Evolutionary conservation across 139 green algal genomes (phyloP), one percentile per base, ranked within the genome.

Genomic region (Trebouxia sp.): DNA sequence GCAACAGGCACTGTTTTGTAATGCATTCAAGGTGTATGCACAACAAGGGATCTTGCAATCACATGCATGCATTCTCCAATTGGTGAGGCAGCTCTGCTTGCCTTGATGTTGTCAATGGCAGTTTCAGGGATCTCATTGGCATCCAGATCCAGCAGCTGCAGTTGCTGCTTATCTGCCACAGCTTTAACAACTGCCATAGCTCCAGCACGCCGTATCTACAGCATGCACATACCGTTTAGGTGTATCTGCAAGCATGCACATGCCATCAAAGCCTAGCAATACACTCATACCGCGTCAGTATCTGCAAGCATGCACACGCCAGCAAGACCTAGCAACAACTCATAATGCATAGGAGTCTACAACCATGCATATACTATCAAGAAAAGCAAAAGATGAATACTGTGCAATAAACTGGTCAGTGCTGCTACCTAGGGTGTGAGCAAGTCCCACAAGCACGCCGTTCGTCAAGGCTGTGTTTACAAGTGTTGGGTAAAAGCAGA

Each of bases 51-150:
- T 17, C 14, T n/a, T 17, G 15, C 48, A 58, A 58, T 14, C 14
- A 58, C 48, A 58, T 17, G 15, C 48, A 58, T 17, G 17, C 48
- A 14, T n/a, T 17, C 15, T 58, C 17, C 17, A 17, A n/a, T 17
- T 58, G 14, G 48, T 58, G 14, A 17, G 17, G 15, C 14, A 58
- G 35, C 47, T 26, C 3, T 37, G 48, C 45, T 26, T 26, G 87
- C 80, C 83, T 83, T 80, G 1, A 93, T 74, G 48, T 85, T 51
- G 4, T 90, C 85, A 30, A 94, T 65, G 26, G 88, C 91, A 0
- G 75, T 76, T 14, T 94, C 89, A 9, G 85, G 89, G n/a, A 97
- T 93, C 45, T 88, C 80, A 82, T 97, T 96, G 43, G 95, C 94
- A 84, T 97, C 89, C 65, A 97, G 85, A 39, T 83, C 85, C 43